phyloP scores from a whole-genome alignment of 2,329 filamentous ascomycete genomes.

The Ceratocystis albifundus region DNA sequence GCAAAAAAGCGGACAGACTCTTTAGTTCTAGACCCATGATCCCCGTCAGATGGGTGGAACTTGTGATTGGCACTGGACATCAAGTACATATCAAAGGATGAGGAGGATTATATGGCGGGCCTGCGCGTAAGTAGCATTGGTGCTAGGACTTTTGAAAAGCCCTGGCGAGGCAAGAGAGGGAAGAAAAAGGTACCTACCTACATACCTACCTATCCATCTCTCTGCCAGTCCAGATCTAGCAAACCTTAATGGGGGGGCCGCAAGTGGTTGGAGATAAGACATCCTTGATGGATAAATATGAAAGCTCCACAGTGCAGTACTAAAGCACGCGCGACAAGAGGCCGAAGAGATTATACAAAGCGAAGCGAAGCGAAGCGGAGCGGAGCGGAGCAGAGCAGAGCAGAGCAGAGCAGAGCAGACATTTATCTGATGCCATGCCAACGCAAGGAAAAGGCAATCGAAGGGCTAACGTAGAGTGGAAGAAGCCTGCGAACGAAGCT shows the following conservation, averaged over 20 bases:
- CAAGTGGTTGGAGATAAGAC: conserved; percentile 14
- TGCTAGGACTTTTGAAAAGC: not conserved
- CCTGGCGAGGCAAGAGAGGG: not conserved
- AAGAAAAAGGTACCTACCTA: conserved; percentile 3
- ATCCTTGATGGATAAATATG: not conserved
- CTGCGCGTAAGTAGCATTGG: not conserved
- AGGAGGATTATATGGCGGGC: not conserved
- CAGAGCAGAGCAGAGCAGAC: no score
- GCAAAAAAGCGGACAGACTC: not conserved
- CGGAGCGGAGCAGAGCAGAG: no score
- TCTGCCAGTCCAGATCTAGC: not conserved
- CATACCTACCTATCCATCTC: not conserved
- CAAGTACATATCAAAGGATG: not conserved
- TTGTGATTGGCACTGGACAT: not conserved
- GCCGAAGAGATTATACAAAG: no score
- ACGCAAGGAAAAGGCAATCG: no score
- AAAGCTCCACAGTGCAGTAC: not conserved
- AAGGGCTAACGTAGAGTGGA: no score
- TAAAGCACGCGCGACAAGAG: no score
- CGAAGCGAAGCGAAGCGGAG: no score
- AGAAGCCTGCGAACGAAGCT: no score
- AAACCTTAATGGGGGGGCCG: conserved; percentile 10
- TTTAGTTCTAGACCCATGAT: not conserved
- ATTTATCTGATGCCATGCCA: no score
- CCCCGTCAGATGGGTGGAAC: not conserved